These are phyloP conservation scores for Cordyceps sp. DNA, from an alignment of 2,329 filamentous ascomycete genomes.

Conservation along the genomic window DNA sequence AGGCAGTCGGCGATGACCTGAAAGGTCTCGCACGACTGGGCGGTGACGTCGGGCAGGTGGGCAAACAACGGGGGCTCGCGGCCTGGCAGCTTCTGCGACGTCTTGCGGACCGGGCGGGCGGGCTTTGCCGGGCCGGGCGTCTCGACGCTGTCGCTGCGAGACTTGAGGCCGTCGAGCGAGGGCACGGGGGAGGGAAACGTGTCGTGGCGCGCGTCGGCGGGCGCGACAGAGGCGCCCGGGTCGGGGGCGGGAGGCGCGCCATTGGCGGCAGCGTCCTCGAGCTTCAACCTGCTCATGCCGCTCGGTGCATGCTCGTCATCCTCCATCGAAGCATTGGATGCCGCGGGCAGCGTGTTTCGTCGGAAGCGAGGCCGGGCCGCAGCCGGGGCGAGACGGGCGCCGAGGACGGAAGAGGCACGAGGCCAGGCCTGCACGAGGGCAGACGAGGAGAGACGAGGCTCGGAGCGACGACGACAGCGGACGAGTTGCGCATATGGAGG, in stretches of 20 bases:
- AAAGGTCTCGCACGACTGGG: constrained; percentile 61
- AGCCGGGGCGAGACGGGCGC: not conserved
- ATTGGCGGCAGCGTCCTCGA: constrained; percentile 22
- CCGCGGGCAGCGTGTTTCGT: not conserved
- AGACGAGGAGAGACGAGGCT: no score
- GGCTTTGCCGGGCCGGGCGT: constrained; percentile 35
- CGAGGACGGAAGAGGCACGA: constrained; percentile 32
- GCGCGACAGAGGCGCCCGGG: constrained; percentile 24
- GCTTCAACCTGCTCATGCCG: constrained; percentile 27
- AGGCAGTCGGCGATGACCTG: constrained; percentile 70
- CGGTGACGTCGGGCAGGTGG: constrained; percentile 62
- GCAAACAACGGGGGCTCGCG: constrained; percentile 51
- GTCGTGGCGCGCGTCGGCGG: constrained; percentile 12
- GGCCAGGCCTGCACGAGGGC: no score
- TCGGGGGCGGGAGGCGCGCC: constrained; percentile 19
- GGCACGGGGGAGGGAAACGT: constrained; percentile 19
- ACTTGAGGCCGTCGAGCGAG: constrained; percentile 28
- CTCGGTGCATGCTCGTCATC: constrained; percentile 22
- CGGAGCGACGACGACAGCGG: no score
- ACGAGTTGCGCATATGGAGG: no score
- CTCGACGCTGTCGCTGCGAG: constrained; percentile 28
- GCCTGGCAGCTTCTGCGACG: constrained; percentile 47
- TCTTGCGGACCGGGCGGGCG: constrained; percentile 57
- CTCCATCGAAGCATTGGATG: constrained; percentile 16
- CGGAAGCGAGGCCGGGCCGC: no score